Percentiles rank a stretch among this genome's conserved stretches.
Evolutionary conservation across 2,329 filamentous ascomycete genomes (phyloP).

Genomic region (Fusarium sp.): DNA sequence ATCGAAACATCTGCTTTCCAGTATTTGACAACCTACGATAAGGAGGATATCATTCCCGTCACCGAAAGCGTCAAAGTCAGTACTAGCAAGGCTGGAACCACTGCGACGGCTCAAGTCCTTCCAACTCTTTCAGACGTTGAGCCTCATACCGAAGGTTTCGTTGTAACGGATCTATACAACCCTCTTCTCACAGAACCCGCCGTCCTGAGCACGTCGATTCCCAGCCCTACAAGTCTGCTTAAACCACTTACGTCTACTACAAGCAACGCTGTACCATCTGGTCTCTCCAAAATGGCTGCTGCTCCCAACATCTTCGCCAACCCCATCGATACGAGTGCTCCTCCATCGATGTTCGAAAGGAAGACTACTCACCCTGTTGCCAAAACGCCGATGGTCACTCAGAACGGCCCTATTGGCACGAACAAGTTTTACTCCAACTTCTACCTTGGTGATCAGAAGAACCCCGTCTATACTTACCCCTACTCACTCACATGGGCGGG

Average conservation of each 20-base stretch:
- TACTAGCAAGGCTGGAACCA: slow-evolving; percentile 36
- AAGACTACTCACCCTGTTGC: slow-evolving; percentile 68
- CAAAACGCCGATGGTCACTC: slow-evolving; percentile 62
- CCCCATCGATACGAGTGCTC: slow-evolving; percentile 63
- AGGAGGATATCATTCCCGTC: slow-evolving; percentile 42
- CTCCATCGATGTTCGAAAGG: slow-evolving; percentile 58
- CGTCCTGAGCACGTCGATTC: slow-evolving; percentile 44
- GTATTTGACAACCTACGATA: slow-evolving; percentile 39
- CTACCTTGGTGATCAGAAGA: slow-evolving; percentile 77
- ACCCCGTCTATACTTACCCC: slow-evolving; percentile 78
- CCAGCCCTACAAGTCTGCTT: slow-evolving; percentile 50
- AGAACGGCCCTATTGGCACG: slow-evolving; percentile 67
- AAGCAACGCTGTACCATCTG: slow-evolving; percentile 30
- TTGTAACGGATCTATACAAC: slow-evolving; percentile 40
- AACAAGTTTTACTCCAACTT: slow-evolving; percentile 88
- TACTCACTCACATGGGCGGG: slow-evolving; percentile 76
- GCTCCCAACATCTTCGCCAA: slow-evolving; percentile 63
- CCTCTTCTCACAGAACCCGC: slow-evolving; percentile 25
- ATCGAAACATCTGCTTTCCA: slow-evolving; percentile 32
- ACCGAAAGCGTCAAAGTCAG: slow-evolving; percentile 41
- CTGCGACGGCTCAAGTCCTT: slow-evolving; percentile 43
- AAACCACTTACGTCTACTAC: slow-evolving; percentile 37
- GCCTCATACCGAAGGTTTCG: slow-evolving; percentile 46
- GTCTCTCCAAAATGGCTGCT: slow-evolving; percentile 40
- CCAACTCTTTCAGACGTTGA: slow-evolving; percentile 44